These are phyloP conservation scores for Kazachstania kunashirensis DNA, from an alignment of 805 yeast genomes.

Conservation along the genomic window DNA sequence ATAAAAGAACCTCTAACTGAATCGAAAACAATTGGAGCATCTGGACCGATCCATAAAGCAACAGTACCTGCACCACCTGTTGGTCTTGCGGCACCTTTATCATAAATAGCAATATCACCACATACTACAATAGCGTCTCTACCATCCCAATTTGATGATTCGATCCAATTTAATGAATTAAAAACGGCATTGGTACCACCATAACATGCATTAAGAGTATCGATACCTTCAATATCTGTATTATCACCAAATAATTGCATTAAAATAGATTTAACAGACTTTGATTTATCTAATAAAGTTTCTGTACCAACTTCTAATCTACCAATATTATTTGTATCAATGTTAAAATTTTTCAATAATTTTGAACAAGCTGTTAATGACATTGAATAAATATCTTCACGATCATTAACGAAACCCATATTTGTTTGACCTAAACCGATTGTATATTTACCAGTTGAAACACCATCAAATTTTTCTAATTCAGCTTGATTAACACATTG, in stretches of 20 bases:
- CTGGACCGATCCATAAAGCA: slow-evolving; percentile 91
- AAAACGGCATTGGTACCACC: slow-evolving; percentile 96
- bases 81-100: slow-evolving; percentile 97
- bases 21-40: slow-evolving; percentile 93
- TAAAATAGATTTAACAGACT: slow-evolving; percentile 89
- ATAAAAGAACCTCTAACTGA: slow-evolving; percentile 81
- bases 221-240: slow-evolving; percentile 89
- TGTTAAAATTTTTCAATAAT: slow-evolving; percentile 67
- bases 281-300: slow-evolving; percentile 91
- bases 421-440: slow-evolving; percentile 98
- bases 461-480: slow-evolving; percentile 74
- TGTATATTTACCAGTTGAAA: slow-evolving; percentile 91
- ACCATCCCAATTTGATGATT: slow-evolving; percentile 95
- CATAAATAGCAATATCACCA: slow-evolving; percentile 96
- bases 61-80: slow-evolving; percentile 99
- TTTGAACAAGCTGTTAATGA: slow-evolving; percentile 78
- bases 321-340: slow-evolving; percentile 76
- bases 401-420: slow-evolving; percentile 94
- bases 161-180: slow-evolving; percentile 92
- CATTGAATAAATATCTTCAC: slow-evolving; percentile 94
- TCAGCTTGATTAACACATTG: slow-evolving; percentile 82
- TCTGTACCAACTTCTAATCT: slow-evolving; percentile 98
- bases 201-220: slow-evolving; percentile 93
- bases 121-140: slow-evolving; percentile 93
- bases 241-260: slow-evolving; percentile 82